These are phyloP conservation scores for Penicillium sp. DNA, from an alignment of 2,329 filamentous ascomycete species.

Conservation along the genomic window DNA sequence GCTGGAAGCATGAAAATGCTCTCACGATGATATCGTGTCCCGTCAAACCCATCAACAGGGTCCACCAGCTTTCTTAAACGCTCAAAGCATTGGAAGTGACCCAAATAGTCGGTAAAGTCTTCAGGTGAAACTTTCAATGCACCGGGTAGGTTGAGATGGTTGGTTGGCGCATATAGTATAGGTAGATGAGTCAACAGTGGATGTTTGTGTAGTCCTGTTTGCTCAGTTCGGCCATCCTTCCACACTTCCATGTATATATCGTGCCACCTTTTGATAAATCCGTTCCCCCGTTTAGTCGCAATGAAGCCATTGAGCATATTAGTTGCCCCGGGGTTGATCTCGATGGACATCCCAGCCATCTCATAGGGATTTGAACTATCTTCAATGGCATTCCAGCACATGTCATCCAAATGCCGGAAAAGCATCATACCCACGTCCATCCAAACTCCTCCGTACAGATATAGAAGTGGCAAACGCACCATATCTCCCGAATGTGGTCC, in stretches of 20 bases:
- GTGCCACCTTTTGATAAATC: slow-evolving; percentile 17
- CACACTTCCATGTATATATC: slow-evolving; percentile 14
- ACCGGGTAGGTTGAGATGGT: slow-evolving; percentile 5
- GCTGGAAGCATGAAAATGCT: slow-evolving; percentile 5
- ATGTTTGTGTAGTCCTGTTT: slow-evolving; percentile 6
- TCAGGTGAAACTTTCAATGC: slow-evolving; percentile 5
- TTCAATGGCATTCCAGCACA: slow-evolving; percentile 42
- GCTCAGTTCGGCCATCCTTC: slow-evolving; percentile 1
- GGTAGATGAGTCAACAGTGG: slow-evolving; percentile 17
- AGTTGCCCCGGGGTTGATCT: neutral
- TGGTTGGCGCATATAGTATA: slow-evolving; percentile 25
- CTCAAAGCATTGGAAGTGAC: slow-evolving; percentile 7
- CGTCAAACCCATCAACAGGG: slow-evolving; percentile 8
- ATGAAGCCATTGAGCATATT: slow-evolving; percentile 13
- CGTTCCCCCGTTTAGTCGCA: slow-evolving; percentile 7
- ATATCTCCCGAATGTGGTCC: slow-evolving; percentile 48
- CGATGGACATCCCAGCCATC: slow-evolving; percentile 16
- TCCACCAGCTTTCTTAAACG: slow-evolving; percentile 2
- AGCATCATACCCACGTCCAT: slow-evolving; percentile 42
- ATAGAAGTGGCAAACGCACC: slow-evolving; percentile 42
- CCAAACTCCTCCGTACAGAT: slow-evolving; percentile 38
- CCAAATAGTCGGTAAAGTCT: slow-evolving; percentile 7
- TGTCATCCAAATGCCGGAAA: slow-evolving; percentile 38
- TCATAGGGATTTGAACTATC: slow-evolving; percentile 35
- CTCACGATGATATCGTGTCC: neutral